Base-by-base conservation (phyloP, 1,139 yeast species). In the Hemisphaericaspora subhashii region DNA sequence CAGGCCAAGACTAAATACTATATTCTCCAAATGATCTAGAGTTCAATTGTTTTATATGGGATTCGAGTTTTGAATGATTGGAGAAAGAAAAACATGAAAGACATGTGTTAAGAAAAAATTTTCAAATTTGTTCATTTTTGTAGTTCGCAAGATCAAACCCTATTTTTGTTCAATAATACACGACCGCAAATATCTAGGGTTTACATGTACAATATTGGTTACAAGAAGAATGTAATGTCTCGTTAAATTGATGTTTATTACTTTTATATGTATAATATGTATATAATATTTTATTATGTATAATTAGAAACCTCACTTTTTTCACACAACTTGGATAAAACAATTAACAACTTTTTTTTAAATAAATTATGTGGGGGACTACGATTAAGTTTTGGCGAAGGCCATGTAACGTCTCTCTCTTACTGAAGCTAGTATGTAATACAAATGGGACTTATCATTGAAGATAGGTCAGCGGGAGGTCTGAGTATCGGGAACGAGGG, bases 1-100 rank as follows among this genome's bases (percentile, higher is more conserved):
- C 58, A 40, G 38, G 53, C 53, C 61, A 52, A 48, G 47, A 52
- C 51, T 30, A 5, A 15, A 15, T 15, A 7, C 32, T 12, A 21
- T 16, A 21, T 13, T 17, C 12, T 27, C 14, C 21, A 16, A 24
- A 24, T 5, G 12, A 16, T 35, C 37, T 35, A 28, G 23, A 20
- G 23, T 35, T 30, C 33, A 28, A 30, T 24, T 29, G 37, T 29
- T 29, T 29, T 29, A 29, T 29, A 29, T 29, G 22, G 32, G 32
- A 17, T 29, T 33, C 17, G 30, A 26, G 33, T 32, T 33, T 33
- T 44, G 29, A 45, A 42, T 40, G 35, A 22, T 34, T 41, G 21
- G 20, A 31, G 24, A 25, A 23, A 33, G 18, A 31, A 37, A 28
- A 26, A 25, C 16, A n/a, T 23, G 27, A 31, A 25, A 31, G 31